Evolutionary conservation across 495 filamentous ascomycete genomes (phyloP), one percentile per base, ranked within the genome.

Genomic region (Gamarada debralockiae): DNA sequence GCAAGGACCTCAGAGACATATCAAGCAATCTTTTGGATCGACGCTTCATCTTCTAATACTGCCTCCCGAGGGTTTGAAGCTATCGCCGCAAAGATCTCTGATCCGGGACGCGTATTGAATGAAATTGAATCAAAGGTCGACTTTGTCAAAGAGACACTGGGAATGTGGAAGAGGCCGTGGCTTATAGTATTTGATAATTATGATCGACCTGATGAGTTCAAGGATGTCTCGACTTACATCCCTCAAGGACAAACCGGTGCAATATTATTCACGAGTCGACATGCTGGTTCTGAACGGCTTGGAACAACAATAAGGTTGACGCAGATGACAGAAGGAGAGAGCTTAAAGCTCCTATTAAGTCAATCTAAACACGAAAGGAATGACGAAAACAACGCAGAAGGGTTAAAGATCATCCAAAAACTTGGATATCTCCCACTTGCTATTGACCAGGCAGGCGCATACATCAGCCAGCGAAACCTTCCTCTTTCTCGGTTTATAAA

Each of bases 361-460:
- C 21, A 37, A 50, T 47, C n/a, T 46, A 48, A 37, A 31, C 31
- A n/a, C 9, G 27, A 46, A 2, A 47, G 20, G 2, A 54, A 44
- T 20, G 12, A 29, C 18, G 40, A 20, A 22, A 52, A 52, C 31
- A 25, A 17, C 6, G 10, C 25, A 48, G 43, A 41, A 29, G 64
- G 52, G 25, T 25, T 37, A 34, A 43, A 56, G 2, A 62, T 68
- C 21, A 55, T 65, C 25, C 31, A 50, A 14, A 52, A 38, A 18
- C 55, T 68, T 31, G 65, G 60, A 12, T 50, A 54, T 50, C 56
- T 55, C 33, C 48, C 66, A 7, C 58, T 68, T 10, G 66, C 65
- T n/a, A 61, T 68, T 55, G 62, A 67, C 40, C 66, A 68, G 43
- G 65, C 65, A 29, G 58, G 57, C 5, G 59, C 65, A 43, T 68